These are phyloP conservation scores for Hymenoscyphus albidus DNA, from an alignment of 2,329 filamentous ascomycete genomes.

Conservation along the genomic window DNA sequence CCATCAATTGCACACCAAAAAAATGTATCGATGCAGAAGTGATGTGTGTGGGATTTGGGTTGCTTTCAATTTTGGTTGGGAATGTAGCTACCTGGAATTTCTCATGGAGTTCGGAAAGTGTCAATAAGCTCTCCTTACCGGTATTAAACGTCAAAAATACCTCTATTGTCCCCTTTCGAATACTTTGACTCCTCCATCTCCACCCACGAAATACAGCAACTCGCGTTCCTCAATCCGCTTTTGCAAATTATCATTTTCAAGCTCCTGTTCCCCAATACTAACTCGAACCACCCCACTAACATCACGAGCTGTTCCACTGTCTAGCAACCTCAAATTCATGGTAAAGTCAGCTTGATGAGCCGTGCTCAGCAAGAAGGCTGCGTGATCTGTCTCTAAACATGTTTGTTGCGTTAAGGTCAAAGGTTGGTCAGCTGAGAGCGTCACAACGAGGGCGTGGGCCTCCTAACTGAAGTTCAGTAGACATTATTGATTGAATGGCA, in stretches of 20 bases:
- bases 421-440: slow-evolving; percentile 69
- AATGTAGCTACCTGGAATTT: slow-evolving; percentile 5
- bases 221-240: slow-evolving; percentile 56
- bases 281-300: slow-evolving; percentile 84
- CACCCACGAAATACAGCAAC: slow-evolving; percentile 74
- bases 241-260: slow-evolving; percentile 33
- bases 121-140: slow-evolving; percentile 5
- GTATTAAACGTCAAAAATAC: slow-evolving; percentile 6
- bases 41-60: slow-evolving; percentile 18
- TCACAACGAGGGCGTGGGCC: slow-evolving; percentile 63
- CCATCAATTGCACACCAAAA: slow-evolving; percentile 31
- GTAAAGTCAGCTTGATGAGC: slow-evolving; percentile 74
- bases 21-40: slow-evolving; percentile 20
- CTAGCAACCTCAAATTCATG: slow-evolving; percentile 69
- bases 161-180: slow-evolving; percentile 72
- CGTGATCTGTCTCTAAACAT: slow-evolving; percentile 65
- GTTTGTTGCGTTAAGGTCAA: slow-evolving; percentile 60
- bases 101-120: slow-evolving; percentile 10
- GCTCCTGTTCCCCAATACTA: slow-evolving; percentile 50
- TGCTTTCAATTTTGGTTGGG: slow-evolving; percentile 1
- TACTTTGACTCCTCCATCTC: slow-evolving; percentile 75
- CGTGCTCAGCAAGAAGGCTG: slow-evolving; percentile 64
- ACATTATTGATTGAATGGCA: neutral
- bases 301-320: slow-evolving; percentile 85
- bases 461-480: slow-evolving; percentile 40